A percentile compares a stretch with the other conserved stretches of the same genome.
Conservation (phyloP, 176 grass and related monocot genomes). For the Musa beccarii region DNA sequence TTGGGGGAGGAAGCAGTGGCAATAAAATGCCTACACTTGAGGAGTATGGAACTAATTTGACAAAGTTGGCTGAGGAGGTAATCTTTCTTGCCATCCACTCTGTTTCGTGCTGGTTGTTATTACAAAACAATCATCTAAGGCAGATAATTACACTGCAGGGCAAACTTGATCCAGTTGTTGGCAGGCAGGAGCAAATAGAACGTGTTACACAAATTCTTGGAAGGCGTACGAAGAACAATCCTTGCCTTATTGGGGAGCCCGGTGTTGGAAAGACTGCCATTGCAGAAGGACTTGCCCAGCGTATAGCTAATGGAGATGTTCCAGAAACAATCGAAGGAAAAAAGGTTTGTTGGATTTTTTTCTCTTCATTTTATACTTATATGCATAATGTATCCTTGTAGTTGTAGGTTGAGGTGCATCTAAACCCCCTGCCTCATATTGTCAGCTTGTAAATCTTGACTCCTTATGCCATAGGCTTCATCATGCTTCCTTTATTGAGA, state of each 20-base stretch:
- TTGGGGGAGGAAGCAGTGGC: constrained; percentile 82
- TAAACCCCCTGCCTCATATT: no score
- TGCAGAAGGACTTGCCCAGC: constrained; percentile 89
- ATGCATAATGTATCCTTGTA: background rate
- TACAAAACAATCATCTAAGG: background rate
- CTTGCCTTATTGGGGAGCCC: constrained; percentile 87
- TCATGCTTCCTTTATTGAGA: no score
- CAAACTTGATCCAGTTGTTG: constrained; percentile 92
- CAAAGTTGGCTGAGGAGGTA: constrained; percentile 95
- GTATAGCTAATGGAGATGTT: constrained; percentile 76
- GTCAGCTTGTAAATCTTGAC: no score
- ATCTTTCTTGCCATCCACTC: background rate
- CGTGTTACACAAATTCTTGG: constrained; percentile 92
- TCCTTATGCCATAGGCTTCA: no score
- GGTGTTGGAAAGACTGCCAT: constrained; percentile 98
- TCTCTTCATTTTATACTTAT: background rate
- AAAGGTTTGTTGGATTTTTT: constrained; percentile 41
- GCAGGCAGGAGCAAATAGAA: constrained; percentile 76
- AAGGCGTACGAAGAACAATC: constrained; percentile 90
- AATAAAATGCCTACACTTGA: constrained; percentile 96
- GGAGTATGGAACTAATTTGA: constrained; percentile 96
- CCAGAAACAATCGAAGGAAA: constrained; percentile 99
- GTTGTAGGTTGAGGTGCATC: background rate
- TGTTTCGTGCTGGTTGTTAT: background rate
- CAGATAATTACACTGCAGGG: constrained; percentile 32